Conservation (phyloP, 768 basidiomycete genomes). For the Lactifluus piperatus region DNA sequence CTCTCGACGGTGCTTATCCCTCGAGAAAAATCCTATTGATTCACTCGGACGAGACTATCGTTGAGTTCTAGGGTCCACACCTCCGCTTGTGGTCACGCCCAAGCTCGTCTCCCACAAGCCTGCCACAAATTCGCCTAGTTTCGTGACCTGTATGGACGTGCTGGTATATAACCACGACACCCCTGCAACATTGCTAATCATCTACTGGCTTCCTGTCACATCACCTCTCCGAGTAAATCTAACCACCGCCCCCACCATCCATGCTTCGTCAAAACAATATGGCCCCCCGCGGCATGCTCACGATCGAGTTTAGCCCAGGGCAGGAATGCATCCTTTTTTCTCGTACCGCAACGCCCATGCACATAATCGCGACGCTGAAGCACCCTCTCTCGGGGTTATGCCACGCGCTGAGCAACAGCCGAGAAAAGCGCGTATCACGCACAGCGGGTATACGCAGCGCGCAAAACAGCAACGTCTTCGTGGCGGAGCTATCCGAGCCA, state of each 20-base stretch:
- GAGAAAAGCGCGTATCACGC: background rate
- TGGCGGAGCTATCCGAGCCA: background rate
- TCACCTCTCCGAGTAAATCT: background rate
- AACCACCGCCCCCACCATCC: background rate
- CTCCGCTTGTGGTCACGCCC: background rate
- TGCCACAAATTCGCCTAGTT: background rate
- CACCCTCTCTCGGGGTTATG: background rate
- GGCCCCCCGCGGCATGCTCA: background rate
- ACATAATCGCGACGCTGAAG: background rate
- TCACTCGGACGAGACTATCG: background rate
- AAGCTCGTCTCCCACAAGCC: background rate
- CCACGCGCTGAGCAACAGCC: background rate
- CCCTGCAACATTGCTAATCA: background rate
- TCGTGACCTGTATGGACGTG: background rate
- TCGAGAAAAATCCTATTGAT: background rate
- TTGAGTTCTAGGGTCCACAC: background rate
- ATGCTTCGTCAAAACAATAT: background rate
- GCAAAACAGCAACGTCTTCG: slow-evolving; percentile 10
- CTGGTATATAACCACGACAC: background rate
- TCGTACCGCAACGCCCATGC: background rate
- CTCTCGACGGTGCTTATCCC: too few relatives aligned
- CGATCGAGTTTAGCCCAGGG: background rate
- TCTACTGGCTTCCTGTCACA: background rate
- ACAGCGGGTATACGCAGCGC: background rate
- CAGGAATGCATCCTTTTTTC: background rate